Evolutionary conservation across 768 basidiomycete species (phyloP), one percentile per base, ranked within the genome.

Genomic region (Xanthoconium stramineum): DNA sequence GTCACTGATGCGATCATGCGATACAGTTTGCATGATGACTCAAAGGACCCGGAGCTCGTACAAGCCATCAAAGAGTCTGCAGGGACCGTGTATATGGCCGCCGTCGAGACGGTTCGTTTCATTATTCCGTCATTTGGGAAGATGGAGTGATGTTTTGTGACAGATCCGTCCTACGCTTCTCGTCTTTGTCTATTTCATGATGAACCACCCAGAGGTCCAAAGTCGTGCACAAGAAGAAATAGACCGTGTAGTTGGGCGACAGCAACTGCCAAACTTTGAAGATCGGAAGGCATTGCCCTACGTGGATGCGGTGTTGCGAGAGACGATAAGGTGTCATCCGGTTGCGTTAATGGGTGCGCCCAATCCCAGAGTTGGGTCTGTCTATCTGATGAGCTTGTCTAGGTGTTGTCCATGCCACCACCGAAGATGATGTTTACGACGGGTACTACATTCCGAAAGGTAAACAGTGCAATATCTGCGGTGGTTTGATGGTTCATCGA

Each of bases 321-420:
- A 77, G 53, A 62, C 65, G 20, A 47, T 75, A 52, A 57, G 76
- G 45, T 66, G 64, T 65, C 57, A 60, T 20, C 61, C 65, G 10
- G 63, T 71, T 10, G 24, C 50, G 3, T 65, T 71, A 3, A 39
- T 72, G 1, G 66, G 73, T 71, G 38, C 3, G 57, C 40, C 30
- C 12, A 3, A 14, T 47, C 8, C 19, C 38, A 12, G 17, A 2
- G 11, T 5, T 14, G 6, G 29, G 8, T 29, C 20, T n/a, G 17
- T 8, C 8, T 10, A 20, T 5, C 10, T 10, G 1, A 37, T 59
- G 9, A 57, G 5, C 17, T 29, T 5, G 3, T 30, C 11, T 36
- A 79, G 79, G 75, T 30, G 60, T 79, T 14, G 76, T 77, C 14
- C 80, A 80, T 57, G 65, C 67, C 28, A 72, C 74, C 12, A 71